Evolutionary conservation across 106 monocot species (phyloP).

Genomic region (Posidonia australis): DNA sequence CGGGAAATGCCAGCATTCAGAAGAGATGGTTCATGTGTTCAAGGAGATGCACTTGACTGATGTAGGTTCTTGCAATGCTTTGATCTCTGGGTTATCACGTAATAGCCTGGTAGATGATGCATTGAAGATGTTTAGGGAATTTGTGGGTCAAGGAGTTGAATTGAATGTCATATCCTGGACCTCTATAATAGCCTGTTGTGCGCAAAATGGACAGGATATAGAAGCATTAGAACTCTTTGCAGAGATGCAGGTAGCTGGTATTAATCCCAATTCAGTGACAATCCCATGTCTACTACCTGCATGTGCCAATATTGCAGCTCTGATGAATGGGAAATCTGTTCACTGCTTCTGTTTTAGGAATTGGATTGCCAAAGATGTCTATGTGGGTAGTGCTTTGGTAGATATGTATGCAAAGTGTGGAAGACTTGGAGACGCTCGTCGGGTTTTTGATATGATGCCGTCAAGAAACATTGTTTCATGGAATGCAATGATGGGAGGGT

Average conservation of each 20-base stretch:
- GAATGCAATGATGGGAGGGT: constrained; percentile 72
- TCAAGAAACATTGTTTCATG: constrained; percentile 60
- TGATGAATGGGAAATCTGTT: constrained; percentile 55
- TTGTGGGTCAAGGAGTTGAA: constrained; percentile 16
- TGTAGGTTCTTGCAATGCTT: constrained; percentile 60
- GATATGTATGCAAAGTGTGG: constrained; percentile 90
- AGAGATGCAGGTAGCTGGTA: constrained; percentile 57
- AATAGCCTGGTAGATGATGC: constrained; percentile 48
- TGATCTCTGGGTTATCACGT: constrained; percentile 49
- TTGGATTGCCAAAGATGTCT: constrained; percentile 28
- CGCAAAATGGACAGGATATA: constrained; percentile 63
- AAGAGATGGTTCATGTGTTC: constrained; percentile 47
- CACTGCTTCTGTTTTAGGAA: constrained; percentile 55
- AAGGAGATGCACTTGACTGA: constrained; percentile 22
- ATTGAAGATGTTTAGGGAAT: constrained; percentile 33
- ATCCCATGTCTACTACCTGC: constrained; percentile 70
- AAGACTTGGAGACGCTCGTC: constrained; percentile 39
- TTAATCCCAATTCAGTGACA: constrained; percentile 54
- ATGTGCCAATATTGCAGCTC: constrained; percentile 59
- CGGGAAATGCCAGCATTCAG: constrained; percentile 37
- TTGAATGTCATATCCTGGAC: constrained; percentile 86
- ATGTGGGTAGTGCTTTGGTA: constrained; percentile 56
- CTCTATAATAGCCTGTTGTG: constrained; percentile 57
- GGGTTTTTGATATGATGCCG: constrained; percentile 41
- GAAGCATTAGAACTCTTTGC: constrained; percentile 52